Evolutionary conservation across 2,329 filamentous ascomycete species (phyloP), one percentile per base, ranked within the genome.

Genomic region (Xylaria arbuscula): DNA sequence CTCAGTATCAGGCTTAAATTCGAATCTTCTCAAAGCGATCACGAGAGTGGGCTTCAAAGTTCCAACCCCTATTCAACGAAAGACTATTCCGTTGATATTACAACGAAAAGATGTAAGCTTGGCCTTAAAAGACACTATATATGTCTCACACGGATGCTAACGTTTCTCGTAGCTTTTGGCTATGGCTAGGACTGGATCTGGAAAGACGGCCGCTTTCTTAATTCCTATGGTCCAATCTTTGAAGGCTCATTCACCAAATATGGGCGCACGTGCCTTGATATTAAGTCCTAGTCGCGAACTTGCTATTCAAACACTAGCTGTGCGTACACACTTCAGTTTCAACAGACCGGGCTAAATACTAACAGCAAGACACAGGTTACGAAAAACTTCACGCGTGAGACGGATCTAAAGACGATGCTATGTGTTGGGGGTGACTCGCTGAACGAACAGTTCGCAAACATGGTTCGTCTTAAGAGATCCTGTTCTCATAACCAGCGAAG

Each of bases 121-220:
- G 10, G 15, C 28, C 5, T 10, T 34, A 17, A 2, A 47, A 47
- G 19, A 11, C 24, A 22, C 15, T 22, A 2, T 34, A 15, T 34
- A 40, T 9, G 24, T 38, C 19, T 45, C 34, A 19, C 10, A 40
- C 24, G 28, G 24, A 22, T 98, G 74, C 92, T 96, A 68, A 89
- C 92, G 62, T 92, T 93, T 81, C 95, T 98, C 85, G 93, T 98
- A 70, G 67, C 69, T 71, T n/a, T 95, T 99, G 28, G 97, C 94
- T 73, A 99, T 99, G 96, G 96, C 96, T 8, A 88, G 97, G 73
- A 99, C 97, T n/a, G 96, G 96, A 78, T 98, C 94, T 22, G 96
- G 96, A 83, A 99, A 99, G 84, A 99, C 97, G 0, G 96, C 94
- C 0, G 96, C 96, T 24, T 99, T 99, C 80, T 94, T 98, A 32